Conservation (phyloP, 768 basidiomycete genomes). For the Suillus decipiens region DNA sequence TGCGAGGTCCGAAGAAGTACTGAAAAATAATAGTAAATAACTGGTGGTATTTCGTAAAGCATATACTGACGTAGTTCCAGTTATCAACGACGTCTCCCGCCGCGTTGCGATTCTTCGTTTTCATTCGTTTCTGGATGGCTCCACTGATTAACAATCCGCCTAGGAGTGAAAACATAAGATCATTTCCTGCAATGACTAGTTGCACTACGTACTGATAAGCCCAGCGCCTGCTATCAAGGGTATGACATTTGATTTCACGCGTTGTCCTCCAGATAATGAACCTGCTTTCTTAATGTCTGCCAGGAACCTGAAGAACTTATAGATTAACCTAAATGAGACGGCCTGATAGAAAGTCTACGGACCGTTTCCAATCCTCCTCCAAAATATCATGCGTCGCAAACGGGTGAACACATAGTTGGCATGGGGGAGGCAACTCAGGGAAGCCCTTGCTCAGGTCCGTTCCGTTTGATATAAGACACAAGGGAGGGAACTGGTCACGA, state of each 20-base stretch:
- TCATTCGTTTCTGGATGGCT: conserved; percentile 28
- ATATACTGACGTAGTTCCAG: conserved; percentile 52
- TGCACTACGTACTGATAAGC: conserved; percentile 21
- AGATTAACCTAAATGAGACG: not conserved
- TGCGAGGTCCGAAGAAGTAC: conserved; percentile 51
- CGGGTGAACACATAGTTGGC: conserved; percentile 43
- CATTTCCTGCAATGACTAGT: not conserved
- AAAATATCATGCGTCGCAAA: conserved; percentile 51
- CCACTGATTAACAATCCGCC: conserved; percentile 22
- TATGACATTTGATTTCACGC: conserved; percentile 33
- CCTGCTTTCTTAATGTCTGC: conserved; percentile 37
- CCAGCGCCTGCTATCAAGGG: conserved; percentile 33
- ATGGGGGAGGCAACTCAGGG: conserved; percentile 43
- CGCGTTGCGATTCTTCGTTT: conserved; percentile 38
- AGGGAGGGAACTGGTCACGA: conserved; percentile 29
- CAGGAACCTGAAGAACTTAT: conserved; percentile 37
- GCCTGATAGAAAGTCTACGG: not conserved
- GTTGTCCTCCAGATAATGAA: conserved; percentile 36
- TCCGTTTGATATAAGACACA: conserved; percentile 31
- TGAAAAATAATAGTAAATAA: conserved; percentile 17
- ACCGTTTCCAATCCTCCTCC: conserved; percentile 54
- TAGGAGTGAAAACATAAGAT: conserved; percentile 1
- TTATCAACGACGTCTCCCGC: conserved; percentile 44
- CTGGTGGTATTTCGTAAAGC: conserved; percentile 8
- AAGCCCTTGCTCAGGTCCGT: conserved; percentile 43